Conservation (phyloP, 2,329 filamentous ascomycete genomes). For the Chalara sp. region DNA sequence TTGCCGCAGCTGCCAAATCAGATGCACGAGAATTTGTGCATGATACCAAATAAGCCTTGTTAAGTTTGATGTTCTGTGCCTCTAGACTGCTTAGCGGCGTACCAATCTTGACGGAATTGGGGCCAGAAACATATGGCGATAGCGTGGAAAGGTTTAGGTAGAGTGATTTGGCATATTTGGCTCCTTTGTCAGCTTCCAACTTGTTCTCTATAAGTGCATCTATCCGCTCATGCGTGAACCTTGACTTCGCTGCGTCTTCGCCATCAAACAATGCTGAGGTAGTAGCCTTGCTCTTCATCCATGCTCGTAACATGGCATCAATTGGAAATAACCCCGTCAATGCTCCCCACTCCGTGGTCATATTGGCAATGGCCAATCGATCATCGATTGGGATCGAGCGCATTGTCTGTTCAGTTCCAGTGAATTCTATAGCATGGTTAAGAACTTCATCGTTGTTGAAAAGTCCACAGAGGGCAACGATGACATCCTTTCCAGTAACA, state of each 20-base stretch:
- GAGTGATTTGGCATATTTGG: conserved; percentile 75
- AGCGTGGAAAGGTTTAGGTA: conserved; percentile 79
- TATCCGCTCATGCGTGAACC: conserved; percentile 66
- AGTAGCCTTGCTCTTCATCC: conserved; percentile 74
- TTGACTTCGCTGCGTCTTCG: conserved; percentile 38
- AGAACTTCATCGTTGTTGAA: conserved; percentile 85
- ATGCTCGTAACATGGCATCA: conserved; percentile 62
- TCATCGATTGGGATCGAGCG: conserved; percentile 64
- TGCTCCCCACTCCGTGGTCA: conserved; percentile 76
- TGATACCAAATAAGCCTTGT: conserved; percentile 82
- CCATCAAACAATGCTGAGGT: conserved; percentile 54
- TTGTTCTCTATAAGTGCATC: conserved; percentile 65
- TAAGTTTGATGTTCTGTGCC: conserved; percentile 63
- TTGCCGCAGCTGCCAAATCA: conserved; percentile 75
- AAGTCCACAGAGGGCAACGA: conserved; percentile 78
- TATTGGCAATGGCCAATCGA: conserved; percentile 69
- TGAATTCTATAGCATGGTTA: conserved; percentile 87
- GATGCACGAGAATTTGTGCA: conserved; percentile 84
- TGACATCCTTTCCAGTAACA: conserved; percentile 90
- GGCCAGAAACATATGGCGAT: conserved; percentile 77
- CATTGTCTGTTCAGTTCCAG: conserved; percentile 72
- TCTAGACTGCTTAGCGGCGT: conserved; percentile 72
- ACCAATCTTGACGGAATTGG: conserved; percentile 84
- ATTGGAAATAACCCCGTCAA: conserved; percentile 68
- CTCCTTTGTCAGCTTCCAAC: conserved; percentile 65